Percentiles rank a stretch among this genome's conserved stretches.
These are phyloP conservation scores for Mycena leptocephala DNA, from an alignment of 768 basidiomycete species.

Conservation along the genomic window DNA sequence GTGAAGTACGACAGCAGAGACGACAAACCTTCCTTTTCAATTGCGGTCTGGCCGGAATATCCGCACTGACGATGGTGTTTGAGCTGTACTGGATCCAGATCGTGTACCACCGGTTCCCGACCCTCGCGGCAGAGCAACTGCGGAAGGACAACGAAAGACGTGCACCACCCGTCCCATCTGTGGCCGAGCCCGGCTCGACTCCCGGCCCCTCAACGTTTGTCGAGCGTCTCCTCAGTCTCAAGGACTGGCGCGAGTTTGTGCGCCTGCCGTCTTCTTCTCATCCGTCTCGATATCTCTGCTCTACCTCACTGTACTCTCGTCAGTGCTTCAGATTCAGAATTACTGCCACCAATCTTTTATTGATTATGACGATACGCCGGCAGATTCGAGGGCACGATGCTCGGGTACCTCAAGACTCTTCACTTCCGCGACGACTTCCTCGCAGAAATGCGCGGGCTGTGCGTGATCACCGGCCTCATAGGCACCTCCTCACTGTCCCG, in stretches of 20 bases:
- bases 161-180: background rate
- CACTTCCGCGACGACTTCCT: constrained; percentile 64
- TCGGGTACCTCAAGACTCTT: constrained; percentile 64
- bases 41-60: constrained; percentile 52
- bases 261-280: constrained; percentile 56
- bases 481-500: constrained; percentile 63
- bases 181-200: background rate
- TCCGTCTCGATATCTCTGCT: constrained; percentile 61
- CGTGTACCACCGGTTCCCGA: constrained; percentile 56
- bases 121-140: constrained; percentile 46
- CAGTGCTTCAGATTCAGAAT: too few species aligned
- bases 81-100: constrained; percentile 61
- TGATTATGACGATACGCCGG: background rate
- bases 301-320: constrained; percentile 60
- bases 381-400: constrained; percentile 69
- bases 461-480: constrained; percentile 61
- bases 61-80: constrained; percentile 53
- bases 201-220: background rate
- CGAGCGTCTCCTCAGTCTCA: background rate
- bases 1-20: constrained; percentile 39
- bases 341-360: too few species aligned
- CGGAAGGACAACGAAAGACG: constrained; percentile 32
- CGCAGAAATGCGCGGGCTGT: constrained; percentile 64
- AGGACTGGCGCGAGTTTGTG: constrained; percentile 58
- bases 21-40: constrained; percentile 52